Percentiles rank a stretch among this genome's conserved stretches.
Conservation (phyloP, 768 basidiomycete genomes). For the Russula ochroleuca region DNA sequence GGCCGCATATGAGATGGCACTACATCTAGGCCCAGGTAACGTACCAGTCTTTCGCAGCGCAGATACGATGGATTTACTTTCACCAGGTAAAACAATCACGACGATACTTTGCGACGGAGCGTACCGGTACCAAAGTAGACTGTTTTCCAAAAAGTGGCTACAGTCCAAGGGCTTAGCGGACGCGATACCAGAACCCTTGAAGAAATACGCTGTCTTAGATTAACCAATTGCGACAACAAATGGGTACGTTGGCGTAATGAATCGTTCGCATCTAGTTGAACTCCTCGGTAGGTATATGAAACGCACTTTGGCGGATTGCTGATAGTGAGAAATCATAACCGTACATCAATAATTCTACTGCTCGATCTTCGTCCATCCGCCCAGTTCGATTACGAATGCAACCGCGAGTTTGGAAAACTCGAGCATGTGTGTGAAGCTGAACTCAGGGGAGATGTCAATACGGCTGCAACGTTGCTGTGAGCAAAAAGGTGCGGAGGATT, state of each 20-base stretch:
- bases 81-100: constrained; percentile 70
- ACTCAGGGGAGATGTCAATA: constrained; percentile 81
- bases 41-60: constrained; percentile 3
- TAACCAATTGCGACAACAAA: constrained; percentile 31
- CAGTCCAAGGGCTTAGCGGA: constrained; percentile 68
- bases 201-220: constrained; percentile 86
- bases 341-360: constrained; percentile 5
- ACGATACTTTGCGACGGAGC: constrained; percentile 95
- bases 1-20: constrained; percentile 84
- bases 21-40: constrained; percentile 76
- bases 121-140: constrained; percentile 91
- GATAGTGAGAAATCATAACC: not conserved
- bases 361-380: constrained; percentile 38
- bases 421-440: constrained; percentile 86
- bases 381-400: constrained; percentile 50
- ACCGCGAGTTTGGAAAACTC: constrained; percentile 55
- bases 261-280: not conserved
- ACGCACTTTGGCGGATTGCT: not conserved
- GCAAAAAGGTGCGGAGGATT: constrained; percentile 12
- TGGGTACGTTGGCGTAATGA: not conserved
- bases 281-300: not conserved
- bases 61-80: not conserved
- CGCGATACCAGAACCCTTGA: constrained; percentile 77
- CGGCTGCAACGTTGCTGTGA: constrained; percentile 46
- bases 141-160: constrained; percentile 94